Base-by-base conservation (phyloP, 306 rosid species). In the Geum urbanum region DNA sequence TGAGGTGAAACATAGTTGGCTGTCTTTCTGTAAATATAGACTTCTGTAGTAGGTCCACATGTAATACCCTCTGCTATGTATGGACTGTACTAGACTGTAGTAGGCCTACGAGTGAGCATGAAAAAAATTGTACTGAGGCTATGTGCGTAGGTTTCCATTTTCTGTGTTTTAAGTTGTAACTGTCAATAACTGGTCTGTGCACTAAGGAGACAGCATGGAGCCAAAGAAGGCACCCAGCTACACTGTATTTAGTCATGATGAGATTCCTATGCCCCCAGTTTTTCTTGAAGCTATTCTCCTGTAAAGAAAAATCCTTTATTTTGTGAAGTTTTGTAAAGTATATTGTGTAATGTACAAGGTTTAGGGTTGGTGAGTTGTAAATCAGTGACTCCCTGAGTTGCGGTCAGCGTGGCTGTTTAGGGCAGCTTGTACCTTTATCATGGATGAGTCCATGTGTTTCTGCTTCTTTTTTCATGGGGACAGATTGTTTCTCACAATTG, bases 21-120 rank as follows among this genome's bases (percentile, higher is more conserved):
- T 53, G 32, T 66, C 47, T 56, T 50, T 48, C 70, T 77, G 70
- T 46, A 47, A 69, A 46, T 35, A 51, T 62, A 16, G 65, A 44
- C 24, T 22, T 72, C 35, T 80, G 77, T 76, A 67, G 67, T 67
- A 72, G 67, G 73, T 61, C 48, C 67, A 13, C 19, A 54, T 80
- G 84, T 76, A 72, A 57, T 15, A 47, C 67, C 72, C 68, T 48
- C 14, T 71, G 32, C 59, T 58, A 66, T 59, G 32, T 27, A 27
- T 27, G 32, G 32, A 27, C 32, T 27, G 32, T 65, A 20, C 49
- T 41, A 37, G 27, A 45, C 62, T 61, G 65, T 66, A 51, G 46
- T 54, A 67, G 74, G 59, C 60, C 46, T 55, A 39, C 7, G 44
- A 14, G 16, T 41, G 73, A 70, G 67, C 57, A 76, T 63, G 84